Base-by-base conservation (phyloP, 768 basidiomycete species). In the Clitopilus passeckerianus region DNA sequence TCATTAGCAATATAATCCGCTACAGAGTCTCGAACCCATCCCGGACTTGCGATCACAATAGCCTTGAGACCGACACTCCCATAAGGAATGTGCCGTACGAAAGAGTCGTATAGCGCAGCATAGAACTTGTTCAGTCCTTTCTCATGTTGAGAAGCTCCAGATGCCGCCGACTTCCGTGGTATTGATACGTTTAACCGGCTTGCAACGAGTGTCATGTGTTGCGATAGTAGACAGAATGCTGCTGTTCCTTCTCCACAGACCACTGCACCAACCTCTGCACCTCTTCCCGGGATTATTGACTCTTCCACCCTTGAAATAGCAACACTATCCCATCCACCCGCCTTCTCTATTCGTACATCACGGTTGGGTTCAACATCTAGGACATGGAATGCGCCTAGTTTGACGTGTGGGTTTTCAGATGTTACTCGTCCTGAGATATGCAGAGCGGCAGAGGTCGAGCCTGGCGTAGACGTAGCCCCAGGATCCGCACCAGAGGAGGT, bases 191-290 rank as follows among this genome's bases (percentile, higher is more conserved):
- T 90, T 57, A 99, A 86, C 20, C 97, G 84, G 68, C 98, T 93
- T 4, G 93, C 78, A 34, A 99, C 87, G 27, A 95, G 79, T 1
- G 97, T 99, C 89, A 98, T 95, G 72, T 98, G 95, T 66, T 98
- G 89, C 1, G 95, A 98, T 14, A 99, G 79, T 30, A 99, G 74
- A 72, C 97, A 98, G 70, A 99, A 91, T 9, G 93, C 89, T 1
- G 97, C 97, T 1, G 85, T 87, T 18, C 97, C 97, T 78, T 99
- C 97, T 34, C 97, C 96, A 64, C 92, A 93, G 4, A 99, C 93
- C 22, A 99, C 82, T 0, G 97, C 97, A 14, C 92, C 97, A 4
- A 99, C 89, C 67, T 99, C 97, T 5, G 97, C 97, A 0, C 97
- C 96, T 64, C 90, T 79, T 23, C 96, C 97, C n/a, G 94, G 94